phyloP scores from a whole-genome alignment of 768 basidiomycete genomes.

The Porpolomopsis calyptriformis region DNA sequence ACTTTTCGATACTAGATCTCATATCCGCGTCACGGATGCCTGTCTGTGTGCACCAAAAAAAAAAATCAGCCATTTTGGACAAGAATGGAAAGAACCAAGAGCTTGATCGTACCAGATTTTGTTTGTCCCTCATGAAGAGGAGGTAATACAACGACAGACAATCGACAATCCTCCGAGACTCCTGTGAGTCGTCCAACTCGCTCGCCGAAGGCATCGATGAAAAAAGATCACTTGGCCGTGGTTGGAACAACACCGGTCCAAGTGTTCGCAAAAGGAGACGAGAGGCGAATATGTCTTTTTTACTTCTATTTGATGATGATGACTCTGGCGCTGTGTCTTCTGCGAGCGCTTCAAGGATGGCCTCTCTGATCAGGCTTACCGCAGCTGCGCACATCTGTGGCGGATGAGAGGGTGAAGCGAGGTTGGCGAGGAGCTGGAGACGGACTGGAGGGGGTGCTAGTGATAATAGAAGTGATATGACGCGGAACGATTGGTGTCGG shows the following conservation, averaged over 20 bases:
- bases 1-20: conserved; percentile 32
- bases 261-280: conserved; percentile 45
- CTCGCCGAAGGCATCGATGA: conserved; percentile 22
- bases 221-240: conserved; percentile 47
- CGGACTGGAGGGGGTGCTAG: conserved; percentile 37
- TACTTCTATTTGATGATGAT: conserved; percentile 9
- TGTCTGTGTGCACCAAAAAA: conserved; percentile 27
- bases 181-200: conserved; percentile 44
- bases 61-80: background rate
- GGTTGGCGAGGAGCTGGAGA: conserved; percentile 44
- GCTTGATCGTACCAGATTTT: conserved; percentile 36
- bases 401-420: conserved; percentile 37
- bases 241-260: conserved; percentile 48
- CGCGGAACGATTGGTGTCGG: conserved; percentile 52
- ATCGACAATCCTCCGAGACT: conserved; percentile 53
- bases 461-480: conserved; percentile 44
- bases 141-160: conserved; percentile 61
- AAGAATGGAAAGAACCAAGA: background rate
- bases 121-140: conserved; percentile 44
- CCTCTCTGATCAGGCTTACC: conserved; percentile 60
- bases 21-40: conserved; percentile 38
- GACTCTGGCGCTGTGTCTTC: too few species aligned
- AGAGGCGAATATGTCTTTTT: conserved; percentile 40
- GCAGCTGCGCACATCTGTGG: conserved; percentile 64
- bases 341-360: conserved; percentile 40